phyloP scores from a whole-genome alignment of 2,329 filamentous ascomycete species.

The Penicillium psychrosexuale region DNA sequence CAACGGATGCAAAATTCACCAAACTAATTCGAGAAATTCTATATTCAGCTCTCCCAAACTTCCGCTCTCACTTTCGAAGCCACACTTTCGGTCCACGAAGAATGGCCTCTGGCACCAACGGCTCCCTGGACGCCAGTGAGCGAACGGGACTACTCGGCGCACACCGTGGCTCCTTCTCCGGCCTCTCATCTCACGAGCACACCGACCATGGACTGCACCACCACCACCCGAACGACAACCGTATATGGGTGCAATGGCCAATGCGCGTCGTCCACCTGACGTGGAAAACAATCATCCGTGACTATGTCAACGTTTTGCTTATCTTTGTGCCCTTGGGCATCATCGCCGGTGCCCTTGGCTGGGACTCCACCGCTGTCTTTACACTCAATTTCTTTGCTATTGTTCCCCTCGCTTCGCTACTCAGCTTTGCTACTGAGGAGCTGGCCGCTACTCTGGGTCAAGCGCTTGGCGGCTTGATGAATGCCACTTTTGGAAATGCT shows the following conservation, averaged over 20 bases:
- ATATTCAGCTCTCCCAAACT: constrained; percentile 25
- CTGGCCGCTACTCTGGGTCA: constrained; percentile 59
- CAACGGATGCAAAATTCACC: neutral
- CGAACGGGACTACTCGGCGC: constrained; percentile 33
- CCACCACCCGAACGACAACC: constrained; percentile 37
- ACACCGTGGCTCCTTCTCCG: constrained; percentile 18
- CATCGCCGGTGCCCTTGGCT: constrained; percentile 57
- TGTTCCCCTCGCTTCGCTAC: constrained; percentile 58
- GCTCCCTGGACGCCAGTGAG: constrained; percentile 33
- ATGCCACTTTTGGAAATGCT: constrained; percentile 65
- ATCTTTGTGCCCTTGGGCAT: constrained; percentile 65
- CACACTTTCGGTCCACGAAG: constrained; percentile 30
- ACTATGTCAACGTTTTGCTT: constrained; percentile 59
- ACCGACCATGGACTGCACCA: constrained; percentile 13
- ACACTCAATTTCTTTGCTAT: constrained; percentile 63
- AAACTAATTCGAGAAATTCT: neutral
- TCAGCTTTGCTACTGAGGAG: constrained; percentile 65
- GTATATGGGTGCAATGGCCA: constrained; percentile 42
- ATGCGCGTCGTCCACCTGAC: constrained; percentile 39
- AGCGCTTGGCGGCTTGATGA: constrained; percentile 61
- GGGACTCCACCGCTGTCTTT: constrained; percentile 59
- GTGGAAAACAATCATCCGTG: constrained; percentile 46
- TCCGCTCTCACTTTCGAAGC: constrained; percentile 31
- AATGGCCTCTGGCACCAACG: constrained; percentile 34
- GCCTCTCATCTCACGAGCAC: constrained; percentile 16